These are phyloP conservation scores for Primulina huaijiensis DNA, from an alignment of 257 asterid species.

Conservation along the genomic window DNA sequence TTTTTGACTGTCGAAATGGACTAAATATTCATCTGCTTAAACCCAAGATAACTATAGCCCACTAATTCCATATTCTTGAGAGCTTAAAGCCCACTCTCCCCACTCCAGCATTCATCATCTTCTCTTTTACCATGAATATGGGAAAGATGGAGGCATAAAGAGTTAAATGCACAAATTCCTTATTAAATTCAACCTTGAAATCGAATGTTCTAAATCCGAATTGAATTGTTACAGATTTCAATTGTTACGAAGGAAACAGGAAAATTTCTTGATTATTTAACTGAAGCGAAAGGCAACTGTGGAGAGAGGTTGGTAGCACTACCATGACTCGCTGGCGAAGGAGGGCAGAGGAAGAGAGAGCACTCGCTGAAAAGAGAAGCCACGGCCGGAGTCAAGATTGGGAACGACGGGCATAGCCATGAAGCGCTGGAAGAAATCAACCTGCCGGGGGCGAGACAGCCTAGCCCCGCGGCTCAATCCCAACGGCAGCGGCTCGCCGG, in stretches of 20 bases:
- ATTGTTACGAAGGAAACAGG: too few species aligned
- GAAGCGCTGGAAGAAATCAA: constrained; percentile 85
- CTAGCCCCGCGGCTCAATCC: constrained; percentile 62
- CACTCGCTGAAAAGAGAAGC: constrained; percentile 60
- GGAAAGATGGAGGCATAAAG: neutral
- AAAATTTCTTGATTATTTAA: neutral
- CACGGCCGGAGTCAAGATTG: constrained; percentile 38
- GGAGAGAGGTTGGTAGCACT: constrained; percentile 26
- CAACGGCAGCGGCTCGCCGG: constrained; percentile 52
- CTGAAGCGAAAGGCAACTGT: neutral
- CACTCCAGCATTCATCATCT: neutral
- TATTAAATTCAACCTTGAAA: neutral
- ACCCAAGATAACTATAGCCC: neutral
- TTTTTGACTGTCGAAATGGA: too few species aligned
- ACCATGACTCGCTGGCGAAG: constrained; percentile 50
- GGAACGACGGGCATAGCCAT: constrained; percentile 81
- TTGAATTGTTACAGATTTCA: too few species aligned
- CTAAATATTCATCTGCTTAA: too few species aligned
- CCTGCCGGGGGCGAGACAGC: constrained; percentile 66
- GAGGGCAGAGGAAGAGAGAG: constrained; percentile 57
- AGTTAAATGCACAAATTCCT: neutral
- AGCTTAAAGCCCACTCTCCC: neutral
- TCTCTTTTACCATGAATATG: neutral
- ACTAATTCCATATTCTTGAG: too few species aligned
- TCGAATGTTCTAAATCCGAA: too few species aligned